phyloP scores from a whole-genome alignment of 371 early-diverging fungal species.

The Circinella minor region DNA sequence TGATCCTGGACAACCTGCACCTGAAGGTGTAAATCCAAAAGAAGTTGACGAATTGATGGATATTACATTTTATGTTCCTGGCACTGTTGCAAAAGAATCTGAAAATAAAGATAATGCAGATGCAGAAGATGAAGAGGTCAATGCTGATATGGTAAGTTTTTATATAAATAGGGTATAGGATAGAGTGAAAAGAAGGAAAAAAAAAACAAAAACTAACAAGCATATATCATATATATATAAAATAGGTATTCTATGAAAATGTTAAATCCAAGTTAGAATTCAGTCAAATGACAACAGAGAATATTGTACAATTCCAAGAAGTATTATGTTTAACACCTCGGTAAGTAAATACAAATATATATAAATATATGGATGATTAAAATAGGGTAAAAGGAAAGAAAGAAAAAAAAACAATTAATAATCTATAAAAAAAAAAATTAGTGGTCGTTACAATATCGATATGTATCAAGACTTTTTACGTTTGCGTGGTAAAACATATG shows the following conservation, averaged over 20 bases:
- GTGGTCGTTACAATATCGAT: conserved; percentile 96
- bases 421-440: conserved; percentile 13
- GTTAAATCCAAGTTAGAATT: conserved; percentile 92
- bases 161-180: too few species aligned
- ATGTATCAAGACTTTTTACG: conserved; percentile 92
- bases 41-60: conserved; percentile 88
- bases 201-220: neutral
- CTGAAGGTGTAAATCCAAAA: conserved; percentile 56
- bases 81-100: conserved; percentile 69
- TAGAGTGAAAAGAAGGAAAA: neutral
- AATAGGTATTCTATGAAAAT: conserved; percentile 82
- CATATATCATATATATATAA: neutral
- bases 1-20: conserved; percentile 63
- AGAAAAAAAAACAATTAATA: too few species aligned
- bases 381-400: too few species aligned
- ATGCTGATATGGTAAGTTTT: conserved; percentile 65
- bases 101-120: conserved; percentile 48
- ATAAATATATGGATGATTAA: too few species aligned
- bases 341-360: conserved; percentile 25
- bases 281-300: conserved; percentile 85
- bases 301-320: conserved; percentile 90
- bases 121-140: conserved; percentile 73
- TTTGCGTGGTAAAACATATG: conserved; percentile 96
- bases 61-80: conserved; percentile 93
- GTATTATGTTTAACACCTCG: conserved; percentile 90